phyloP scores from a whole-genome alignment of 2,329 filamentous ascomycete genomes.

The Massarina eburnea region DNA sequence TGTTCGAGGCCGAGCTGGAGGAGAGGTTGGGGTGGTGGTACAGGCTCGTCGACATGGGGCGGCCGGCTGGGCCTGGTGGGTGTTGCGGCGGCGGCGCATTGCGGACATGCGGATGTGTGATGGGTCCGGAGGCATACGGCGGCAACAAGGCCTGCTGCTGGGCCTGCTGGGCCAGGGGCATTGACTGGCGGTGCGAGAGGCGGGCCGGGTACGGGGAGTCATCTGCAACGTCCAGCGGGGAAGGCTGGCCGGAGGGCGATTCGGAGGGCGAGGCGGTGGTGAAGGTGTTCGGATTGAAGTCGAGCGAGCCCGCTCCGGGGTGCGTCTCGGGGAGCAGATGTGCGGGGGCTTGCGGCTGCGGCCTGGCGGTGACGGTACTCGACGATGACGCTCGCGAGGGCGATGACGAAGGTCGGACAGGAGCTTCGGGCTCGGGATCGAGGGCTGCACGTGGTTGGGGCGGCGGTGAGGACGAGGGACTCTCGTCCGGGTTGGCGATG shows the following conservation, averaged over 20 bases:
- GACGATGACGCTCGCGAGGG: slow-evolving; percentile 35
- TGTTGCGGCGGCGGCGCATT: slow-evolving; percentile 30
- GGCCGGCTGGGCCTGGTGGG: slow-evolving; percentile 35
- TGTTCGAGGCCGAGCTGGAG: slow-evolving; percentile 45
- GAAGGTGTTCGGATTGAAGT: slow-evolving; percentile 46
- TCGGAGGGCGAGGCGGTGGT: slow-evolving; percentile 28
- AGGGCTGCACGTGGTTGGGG: slow-evolving; percentile 13
- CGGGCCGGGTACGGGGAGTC: slow-evolving; percentile 34
- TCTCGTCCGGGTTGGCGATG: slow-evolving; percentile 93
- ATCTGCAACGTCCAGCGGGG: slow-evolving; percentile 28
- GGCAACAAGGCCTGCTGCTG: slow-evolving; percentile 41
- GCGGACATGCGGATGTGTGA: slow-evolving; percentile 29
- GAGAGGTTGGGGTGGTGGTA: slow-evolving; percentile 54
- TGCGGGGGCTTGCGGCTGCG: slow-evolving; percentile 32
- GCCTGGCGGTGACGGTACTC: slow-evolving; percentile 43
- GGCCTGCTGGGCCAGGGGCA: slow-evolving; percentile 46
- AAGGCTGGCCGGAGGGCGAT: slow-evolving; percentile 25
- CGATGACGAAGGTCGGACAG: slow-evolving; percentile 23
- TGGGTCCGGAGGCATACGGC: slow-evolving; percentile 27
- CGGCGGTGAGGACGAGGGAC: slow-evolving; percentile 43
- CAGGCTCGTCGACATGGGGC: slow-evolving; percentile 50
- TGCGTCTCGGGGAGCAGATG: slow-evolving; percentile 38
- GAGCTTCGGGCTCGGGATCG: slow-evolving; percentile 3
- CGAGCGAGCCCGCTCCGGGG: slow-evolving; percentile 34
- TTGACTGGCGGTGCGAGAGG: slow-evolving; percentile 46